phyloP scores from a whole-genome alignment of 176 grass and related monocot genomes.

The Aegilops tauschii region DNA sequence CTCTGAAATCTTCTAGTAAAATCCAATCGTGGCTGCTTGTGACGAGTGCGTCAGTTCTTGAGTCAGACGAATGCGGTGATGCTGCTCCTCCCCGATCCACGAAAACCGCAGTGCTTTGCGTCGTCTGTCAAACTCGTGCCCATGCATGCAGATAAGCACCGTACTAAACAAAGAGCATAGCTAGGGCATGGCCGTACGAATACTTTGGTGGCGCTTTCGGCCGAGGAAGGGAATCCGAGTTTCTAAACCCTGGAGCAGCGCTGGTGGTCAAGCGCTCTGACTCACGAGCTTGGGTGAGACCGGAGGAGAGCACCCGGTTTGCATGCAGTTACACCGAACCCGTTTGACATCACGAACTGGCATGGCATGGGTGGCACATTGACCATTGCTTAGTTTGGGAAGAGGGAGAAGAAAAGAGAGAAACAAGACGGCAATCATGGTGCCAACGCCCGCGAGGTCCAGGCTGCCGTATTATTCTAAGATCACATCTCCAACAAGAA shows the following conservation, averaged over 20 bases:
- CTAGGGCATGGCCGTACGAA: conserved; percentile 9
- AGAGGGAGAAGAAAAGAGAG: background rate
- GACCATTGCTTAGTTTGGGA: background rate
- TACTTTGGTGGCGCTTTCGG: conserved; percentile 3
- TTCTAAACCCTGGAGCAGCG: background rate
- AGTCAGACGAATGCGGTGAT: background rate
- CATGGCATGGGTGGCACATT: background rate
- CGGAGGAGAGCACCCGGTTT: background rate
- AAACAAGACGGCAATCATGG: background rate
- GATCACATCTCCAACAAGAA: background rate
- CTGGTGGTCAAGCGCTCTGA: conserved; percentile 16
- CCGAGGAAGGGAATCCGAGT: background rate
- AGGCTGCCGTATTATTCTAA: background rate
- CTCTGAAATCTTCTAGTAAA: background rate
- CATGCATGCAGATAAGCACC: conserved; percentile 17
- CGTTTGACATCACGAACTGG: conserved; percentile 23
- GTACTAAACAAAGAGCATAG: conserved; percentile 18
- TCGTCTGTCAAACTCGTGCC: conserved; percentile 2
- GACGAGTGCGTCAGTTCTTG: background rate
- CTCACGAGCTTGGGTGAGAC: conserved; percentile 23
- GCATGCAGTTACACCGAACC: conserved; percentile 29
- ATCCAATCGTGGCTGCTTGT: background rate
- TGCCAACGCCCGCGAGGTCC: background rate
- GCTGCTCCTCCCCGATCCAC: too few relatives aligned
- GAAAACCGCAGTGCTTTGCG: background rate